phyloP scores from a whole-genome alignment of 495 filamentous ascomycete genomes.

The Talaromyces nanjingensis region DNA sequence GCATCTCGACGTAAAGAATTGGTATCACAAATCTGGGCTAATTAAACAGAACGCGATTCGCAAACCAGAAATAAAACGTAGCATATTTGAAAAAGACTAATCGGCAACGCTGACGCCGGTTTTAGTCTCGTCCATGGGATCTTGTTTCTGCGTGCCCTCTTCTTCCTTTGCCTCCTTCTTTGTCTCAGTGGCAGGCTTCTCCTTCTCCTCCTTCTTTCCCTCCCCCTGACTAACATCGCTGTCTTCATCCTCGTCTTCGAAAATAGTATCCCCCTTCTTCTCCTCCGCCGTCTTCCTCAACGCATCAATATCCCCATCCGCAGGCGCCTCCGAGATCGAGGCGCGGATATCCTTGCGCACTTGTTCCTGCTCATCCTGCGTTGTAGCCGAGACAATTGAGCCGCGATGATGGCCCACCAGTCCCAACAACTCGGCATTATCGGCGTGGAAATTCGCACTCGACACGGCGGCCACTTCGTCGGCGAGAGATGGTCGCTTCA shows the following conservation, averaged over 20 bases:
- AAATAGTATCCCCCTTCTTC: conserved; percentile 11
- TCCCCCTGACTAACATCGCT: conserved; percentile 3
- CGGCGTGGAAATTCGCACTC: conserved; percentile 37
- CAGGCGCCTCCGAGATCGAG: conserved; percentile 26
- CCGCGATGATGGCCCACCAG: conserved; percentile 38
- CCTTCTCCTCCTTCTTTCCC: conserved; percentile 11
- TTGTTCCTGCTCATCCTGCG: conserved; percentile 30
- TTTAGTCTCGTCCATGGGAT: conserved; percentile 20
- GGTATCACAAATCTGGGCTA: not conserved
- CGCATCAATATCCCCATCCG: conserved; percentile 23
- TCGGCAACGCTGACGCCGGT: conserved; percentile 21
- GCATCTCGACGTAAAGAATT: not conserved
- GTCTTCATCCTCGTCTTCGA: conserved; percentile 10
- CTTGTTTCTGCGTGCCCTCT: conserved; percentile 17
- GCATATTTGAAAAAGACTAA: not conserved
- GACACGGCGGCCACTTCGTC: conserved; percentile 38
- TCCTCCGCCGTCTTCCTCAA: conserved; percentile 12
- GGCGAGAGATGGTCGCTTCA: conserved; percentile 29
- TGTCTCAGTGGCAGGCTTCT: conserved; percentile 9
- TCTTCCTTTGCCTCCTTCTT: not conserved
- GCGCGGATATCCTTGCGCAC: conserved; percentile 31
- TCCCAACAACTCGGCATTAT: conserved; percentile 32
- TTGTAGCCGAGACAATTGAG: conserved; percentile 30
- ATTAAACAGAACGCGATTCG: not conserved
- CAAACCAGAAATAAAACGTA: too few species aligned